These are phyloP conservation scores for Ophiostoma ulmi DNA, from an alignment of 2,329 filamentous ascomycete genomes.

Conservation along the genomic window DNA sequence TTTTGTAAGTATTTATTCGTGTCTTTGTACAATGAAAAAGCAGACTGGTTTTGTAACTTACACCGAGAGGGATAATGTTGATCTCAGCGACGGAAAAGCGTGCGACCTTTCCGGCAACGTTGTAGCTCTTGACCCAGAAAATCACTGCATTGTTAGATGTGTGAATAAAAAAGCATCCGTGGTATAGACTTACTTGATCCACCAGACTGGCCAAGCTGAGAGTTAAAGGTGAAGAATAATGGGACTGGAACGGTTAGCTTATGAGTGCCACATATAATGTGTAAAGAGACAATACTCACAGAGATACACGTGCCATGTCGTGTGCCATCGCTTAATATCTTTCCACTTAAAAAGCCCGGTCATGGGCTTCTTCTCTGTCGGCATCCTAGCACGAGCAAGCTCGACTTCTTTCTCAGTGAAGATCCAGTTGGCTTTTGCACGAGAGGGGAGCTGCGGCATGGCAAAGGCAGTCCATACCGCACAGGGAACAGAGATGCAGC, in stretches of 20 bases:
- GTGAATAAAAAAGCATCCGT: not conserved
- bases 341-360: slow-evolving; percentile 33
- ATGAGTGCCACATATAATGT: not conserved
- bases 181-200: slow-evolving; percentile 13
- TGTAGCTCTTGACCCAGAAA: slow-evolving; percentile 7
- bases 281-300: slow-evolving; percentile 25
- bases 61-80: slow-evolving; percentile 2
- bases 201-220: slow-evolving; percentile 29
- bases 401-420: slow-evolving; percentile 30
- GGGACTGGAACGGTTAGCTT: slow-evolving; percentile 25
- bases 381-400: slow-evolving; percentile 30
- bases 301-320: slow-evolving; percentile 32
- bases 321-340: slow-evolving; percentile 32
- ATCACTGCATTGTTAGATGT: not conserved
- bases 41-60: not conserved
- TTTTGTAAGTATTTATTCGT: not conserved
- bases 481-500: slow-evolving; percentile 31
- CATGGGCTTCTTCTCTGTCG: slow-evolving; percentile 28
- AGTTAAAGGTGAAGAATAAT: slow-evolving; percentile 29
- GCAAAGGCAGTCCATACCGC: slow-evolving; percentile 31
- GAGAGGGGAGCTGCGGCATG: slow-evolving; percentile 31
- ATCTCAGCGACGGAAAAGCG: not conserved
- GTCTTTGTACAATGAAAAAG: not conserved
- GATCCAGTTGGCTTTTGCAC: slow-evolving; percentile 31
- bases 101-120: not conserved